Conservation (phyloP, 2,329 filamentous ascomycete species). For the Elsinoe necatrix region DNA sequence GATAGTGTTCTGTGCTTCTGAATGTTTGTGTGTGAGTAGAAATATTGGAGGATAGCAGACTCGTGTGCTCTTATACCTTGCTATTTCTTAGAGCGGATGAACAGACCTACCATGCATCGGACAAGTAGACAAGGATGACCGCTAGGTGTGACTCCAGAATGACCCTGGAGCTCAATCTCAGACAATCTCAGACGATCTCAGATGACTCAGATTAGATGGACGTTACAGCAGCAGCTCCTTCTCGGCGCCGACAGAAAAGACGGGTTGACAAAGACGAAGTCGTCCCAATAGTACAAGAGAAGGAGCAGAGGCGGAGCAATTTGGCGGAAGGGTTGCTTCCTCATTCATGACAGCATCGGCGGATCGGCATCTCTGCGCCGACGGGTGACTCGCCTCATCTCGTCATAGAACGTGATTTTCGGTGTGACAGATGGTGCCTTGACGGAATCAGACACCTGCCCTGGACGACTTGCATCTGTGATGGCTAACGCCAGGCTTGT, state of each 20-base stretch:
- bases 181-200: too few relatives aligned
- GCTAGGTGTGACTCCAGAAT: not conserved
- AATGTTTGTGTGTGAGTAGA: not conserved
- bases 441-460: conserved; percentile 36
- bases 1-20: not conserved
- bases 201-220: not conserved
- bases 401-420: too few relatives aligned
- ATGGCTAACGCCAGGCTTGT: conserved; percentile 26
- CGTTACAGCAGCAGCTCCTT: not conserved
- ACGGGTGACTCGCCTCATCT: too few relatives aligned
- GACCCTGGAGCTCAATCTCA: not conserved
- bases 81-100: not conserved
- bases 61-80: not conserved
- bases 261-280: conserved; percentile 7
- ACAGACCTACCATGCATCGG: not conserved
- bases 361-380: too few relatives aligned
- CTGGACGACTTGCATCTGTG: conserved; percentile 31
- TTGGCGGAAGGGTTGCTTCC: too few relatives aligned
- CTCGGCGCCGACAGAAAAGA: not conserved
- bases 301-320: not conserved
- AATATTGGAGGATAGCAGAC: too few relatives aligned
- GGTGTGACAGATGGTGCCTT: conserved; percentile 38
- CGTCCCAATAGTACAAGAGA: too few relatives aligned
- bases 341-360: too few relatives aligned
- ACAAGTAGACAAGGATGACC: not conserved